Evolutionary conservation across 192 early-diverging fungal genomes (phyloP), one percentile per base, ranked within the genome.

Genomic region (Umbelopsis vinacea): DNA sequence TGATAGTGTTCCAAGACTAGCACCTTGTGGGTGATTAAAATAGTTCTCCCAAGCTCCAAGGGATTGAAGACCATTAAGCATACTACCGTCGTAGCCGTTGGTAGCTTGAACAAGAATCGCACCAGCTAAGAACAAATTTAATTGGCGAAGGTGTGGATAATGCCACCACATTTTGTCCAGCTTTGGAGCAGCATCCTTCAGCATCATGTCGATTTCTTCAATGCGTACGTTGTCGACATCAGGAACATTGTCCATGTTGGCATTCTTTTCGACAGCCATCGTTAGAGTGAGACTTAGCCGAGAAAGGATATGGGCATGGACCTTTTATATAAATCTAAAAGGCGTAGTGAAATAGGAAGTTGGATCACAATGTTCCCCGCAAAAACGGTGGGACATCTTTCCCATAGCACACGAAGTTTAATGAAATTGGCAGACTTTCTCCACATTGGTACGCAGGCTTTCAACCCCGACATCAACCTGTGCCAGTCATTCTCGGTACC

Each of bases 1-100:
- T 21, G 71, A 55, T 21, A 72, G 43, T 4, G 71, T 63, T 40
- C 71, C 71, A 22, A 72, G 53, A 19, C 17, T 6, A 37, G 71
- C 48, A 17, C 71, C 71, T 6, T 26, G 29, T 2, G 71, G 71
- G 55, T 72, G 33, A 47, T 37, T 43, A 29, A 72, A 72, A 26
- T 63, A 72, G 15, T 38, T 17, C 2, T 40, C 37, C 71, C 71
- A 72, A 14, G 57, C 53, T 45, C 9, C 33, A 15, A 72, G 26
- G 15, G 71, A 72, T 17, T 72, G 71, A 4, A 72, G 53, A 17
- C 71, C 71, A 46, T 72, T 72, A 60, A 72, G 71, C 35, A 72
- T 23, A 38, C 69, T 70, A 29, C 71, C 71, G 37, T 63, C 71
- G 26, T 72, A 72, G 45, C 71, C 71, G 22, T 38, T 63, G 14